These are phyloP conservation scores for Aspergillus fijiensis DNA, from an alignment of 2,329 filamentous ascomycete genomes.

Conservation along the genomic window DNA sequence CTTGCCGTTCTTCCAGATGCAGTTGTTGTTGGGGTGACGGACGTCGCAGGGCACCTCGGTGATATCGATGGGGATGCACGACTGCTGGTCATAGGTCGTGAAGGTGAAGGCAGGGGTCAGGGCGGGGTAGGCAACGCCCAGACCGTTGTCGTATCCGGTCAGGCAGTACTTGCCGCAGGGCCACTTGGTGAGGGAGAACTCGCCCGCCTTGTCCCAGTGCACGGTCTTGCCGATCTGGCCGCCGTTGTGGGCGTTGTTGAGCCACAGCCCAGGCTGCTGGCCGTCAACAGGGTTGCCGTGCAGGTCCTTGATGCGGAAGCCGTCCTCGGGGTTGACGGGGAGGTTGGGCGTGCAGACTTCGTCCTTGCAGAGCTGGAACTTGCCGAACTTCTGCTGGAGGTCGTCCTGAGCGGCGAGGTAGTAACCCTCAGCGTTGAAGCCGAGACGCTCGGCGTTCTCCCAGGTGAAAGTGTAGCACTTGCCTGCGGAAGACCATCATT, in stretches of 20 bases:
- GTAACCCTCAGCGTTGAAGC: slow-evolving; percentile 10
- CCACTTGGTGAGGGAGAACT: slow-evolving; percentile 14
- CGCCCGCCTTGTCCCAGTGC: slow-evolving; percentile 2
- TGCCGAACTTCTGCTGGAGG: slow-evolving; percentile 11
- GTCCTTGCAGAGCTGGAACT: slow-evolving; percentile 16
- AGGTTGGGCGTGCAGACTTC: slow-evolving; percentile 5
- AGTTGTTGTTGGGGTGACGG: slow-evolving; percentile 11
- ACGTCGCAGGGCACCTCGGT: slow-evolving; percentile 17
- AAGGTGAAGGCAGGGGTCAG: slow-evolving; percentile 13
- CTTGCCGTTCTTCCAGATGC: slow-evolving; percentile 14
- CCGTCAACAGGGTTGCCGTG: slow-evolving; percentile 10
- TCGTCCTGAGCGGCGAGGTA: slow-evolving; percentile 9
- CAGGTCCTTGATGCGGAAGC: slow-evolving; percentile 11
- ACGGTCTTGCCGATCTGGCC: slow-evolving; percentile 13
- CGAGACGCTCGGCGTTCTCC: slow-evolving; percentile 12
- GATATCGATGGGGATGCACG: slow-evolving; percentile 13
- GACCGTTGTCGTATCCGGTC: slow-evolving; percentile 7
- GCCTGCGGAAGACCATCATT: neutral
- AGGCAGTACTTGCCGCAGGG: slow-evolving; percentile 17
- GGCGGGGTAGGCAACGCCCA: slow-evolving; percentile 13
- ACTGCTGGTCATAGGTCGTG: slow-evolving; percentile 14
- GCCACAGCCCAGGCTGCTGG: slow-evolving; percentile 9
- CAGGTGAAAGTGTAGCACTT: slow-evolving; percentile 17
- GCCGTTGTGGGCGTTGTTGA: slow-evolving; percentile 13
- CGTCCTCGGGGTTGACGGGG: slow-evolving; percentile 7